Evolutionary conservation across 2,329 filamentous ascomycete genomes (phyloP).

Genomic region (Ophiostoma himal-ulmi): DNA sequence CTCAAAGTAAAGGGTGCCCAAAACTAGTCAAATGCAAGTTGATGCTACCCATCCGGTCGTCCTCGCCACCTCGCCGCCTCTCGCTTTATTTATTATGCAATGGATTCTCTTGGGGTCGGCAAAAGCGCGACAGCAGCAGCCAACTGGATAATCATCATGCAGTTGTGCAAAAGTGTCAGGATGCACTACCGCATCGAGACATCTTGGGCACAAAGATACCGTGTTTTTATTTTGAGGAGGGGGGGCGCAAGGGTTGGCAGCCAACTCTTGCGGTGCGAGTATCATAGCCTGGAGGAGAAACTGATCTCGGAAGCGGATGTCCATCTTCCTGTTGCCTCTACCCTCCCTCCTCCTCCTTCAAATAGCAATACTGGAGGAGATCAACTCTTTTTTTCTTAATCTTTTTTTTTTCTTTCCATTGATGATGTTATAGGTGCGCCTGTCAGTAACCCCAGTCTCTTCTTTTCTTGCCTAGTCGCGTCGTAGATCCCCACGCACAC

Average conservation of each 20-base stretch:
- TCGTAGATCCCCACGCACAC: slow-evolving; percentile 1
- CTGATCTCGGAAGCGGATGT: slow-evolving; percentile 5
- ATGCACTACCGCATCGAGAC: neutral
- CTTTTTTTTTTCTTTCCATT: no score
- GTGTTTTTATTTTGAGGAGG: no score
- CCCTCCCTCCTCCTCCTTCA: neutral
- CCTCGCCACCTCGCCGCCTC: no score
- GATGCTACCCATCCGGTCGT: no score
- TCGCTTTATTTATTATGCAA: neutral
- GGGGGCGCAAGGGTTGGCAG: neutral
- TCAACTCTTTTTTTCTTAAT: no score
- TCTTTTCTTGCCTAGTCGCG: neutral
- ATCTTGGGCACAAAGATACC: neutral
- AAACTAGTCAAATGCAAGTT: no score
- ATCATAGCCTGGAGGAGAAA: neutral
- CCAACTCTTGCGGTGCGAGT: neutral
- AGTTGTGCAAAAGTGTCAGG: neutral
- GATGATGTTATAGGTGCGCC: no score
- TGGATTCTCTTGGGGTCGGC: no score
- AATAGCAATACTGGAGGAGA: no score
- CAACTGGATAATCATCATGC: neutral
- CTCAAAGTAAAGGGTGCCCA: neutral
- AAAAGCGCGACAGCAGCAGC: neutral
- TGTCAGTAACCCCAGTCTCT: neutral
- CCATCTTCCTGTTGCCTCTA: neutral